Evolutionary conservation across 768 basidiomycete genomes (phyloP), one percentile per base, ranked within the genome.

Genomic region (Galerina sulciceps): DNA sequence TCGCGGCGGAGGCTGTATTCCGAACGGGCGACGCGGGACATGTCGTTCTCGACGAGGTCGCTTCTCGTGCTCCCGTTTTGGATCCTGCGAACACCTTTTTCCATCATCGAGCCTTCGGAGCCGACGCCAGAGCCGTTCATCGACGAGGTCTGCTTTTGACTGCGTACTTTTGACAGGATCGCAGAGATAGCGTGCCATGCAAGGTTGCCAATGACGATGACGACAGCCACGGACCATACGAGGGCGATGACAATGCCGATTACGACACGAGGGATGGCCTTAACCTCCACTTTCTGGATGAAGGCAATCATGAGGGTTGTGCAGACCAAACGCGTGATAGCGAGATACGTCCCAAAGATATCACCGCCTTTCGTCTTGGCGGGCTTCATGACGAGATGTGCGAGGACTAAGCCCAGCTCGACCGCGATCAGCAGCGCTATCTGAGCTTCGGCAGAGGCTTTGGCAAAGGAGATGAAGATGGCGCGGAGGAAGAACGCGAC

Each of bases 291-390:
- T 9, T 73, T 75, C 61, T 91, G 81, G 46, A 93, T 75, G 71
- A 95, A 97, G 0, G 91, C 85, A 60, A 96, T 82, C 76, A 91
- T 76, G 18, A 94, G 69, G 6, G 85, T 89, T 23, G 87, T 86
- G 55, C 85, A 88, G 10, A 88, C 76, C 8, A 96, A 74, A 23
- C 94, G 83, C 10, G 86, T 81, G 62, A 90, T 76, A 40, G 85
- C 81, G 26, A 95, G 72, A 69, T 86, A 91, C 14, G 80, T 81
- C 5, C 81, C 80, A 42, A 95, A 83, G 59, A 91, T 76, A 67
- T 96, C 86, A 1, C 86, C 87, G 51, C 89, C 85, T 66, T 82
- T 81, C 18, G 86, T 88, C 65, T 81, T 82, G 70, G 85, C 81
- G 4, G 94, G 93, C 60, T 82, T 82, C 36, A 89, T 73, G 22